Base-by-base conservation (phyloP, 1,139 yeast genomes). In the Wickerhamomyces sp. region DNA sequence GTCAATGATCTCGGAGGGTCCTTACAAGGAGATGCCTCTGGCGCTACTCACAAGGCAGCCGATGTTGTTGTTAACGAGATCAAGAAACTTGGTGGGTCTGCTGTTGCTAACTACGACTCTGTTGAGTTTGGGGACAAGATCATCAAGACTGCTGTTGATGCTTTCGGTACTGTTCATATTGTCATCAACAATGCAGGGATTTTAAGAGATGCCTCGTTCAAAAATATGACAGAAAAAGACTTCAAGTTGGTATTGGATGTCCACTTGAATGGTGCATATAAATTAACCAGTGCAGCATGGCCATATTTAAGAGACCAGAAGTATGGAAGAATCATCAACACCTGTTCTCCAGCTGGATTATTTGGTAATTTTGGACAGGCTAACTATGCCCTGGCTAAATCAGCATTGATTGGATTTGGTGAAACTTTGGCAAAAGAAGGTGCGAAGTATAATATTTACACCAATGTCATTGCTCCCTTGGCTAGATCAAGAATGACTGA, bases 401-500 rank as follows among this genome's bases (percentile, higher is more conserved):
- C 87, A 53, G 98, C 89, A 27, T 73, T 90, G 48, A 86, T 91
- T 50, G 97, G 97, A 23, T 81, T 93, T 61, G 85, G 95, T 42
- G 96, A 93, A 69, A 89, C 98, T 31, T 77, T 91, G 59, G 96
- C 98, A 37, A 90, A 89, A 70, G 99, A 93, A 69, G 99, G 99
- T 56, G 78, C 65, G 48, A 88, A 77, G 64, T 81, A 86, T 72
- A 90, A 90, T 68, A 91, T 93, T 62, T 71, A 72, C 53, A 89
- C 88, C 41, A 93, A 93, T 65, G 81, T 84, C 40, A 89, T 93
- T 72, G 96, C 96, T 10, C 97, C 98, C 29, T 75, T 93, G 56
- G 98, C 98, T 30, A 87, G 91, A 60, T 87, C 96, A 39, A 82
- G 97, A 72, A 90, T 93, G 97, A 93, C 98, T 31, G 97, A 90